Evolutionary conservation across 106 monocot species (phyloP).

Genomic region (Allium cepa): DNA sequence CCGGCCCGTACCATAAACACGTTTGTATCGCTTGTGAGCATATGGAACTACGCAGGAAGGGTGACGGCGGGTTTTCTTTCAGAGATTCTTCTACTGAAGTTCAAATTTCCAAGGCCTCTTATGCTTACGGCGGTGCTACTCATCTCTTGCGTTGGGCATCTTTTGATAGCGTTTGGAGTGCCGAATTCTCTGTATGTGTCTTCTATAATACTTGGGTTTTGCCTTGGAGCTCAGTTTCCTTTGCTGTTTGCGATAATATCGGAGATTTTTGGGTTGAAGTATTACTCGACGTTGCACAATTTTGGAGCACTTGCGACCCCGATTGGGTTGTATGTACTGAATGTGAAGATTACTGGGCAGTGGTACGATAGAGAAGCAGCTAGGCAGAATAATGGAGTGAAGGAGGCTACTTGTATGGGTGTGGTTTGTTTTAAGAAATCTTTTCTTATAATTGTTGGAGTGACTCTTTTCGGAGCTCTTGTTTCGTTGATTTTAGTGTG

Average conservation of each 20-base stretch:
- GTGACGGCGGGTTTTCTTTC: slow-evolving; percentile 61
- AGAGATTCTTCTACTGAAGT: slow-evolving; percentile 42
- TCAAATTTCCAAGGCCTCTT: slow-evolving; percentile 52
- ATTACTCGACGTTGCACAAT: slow-evolving; percentile 79
- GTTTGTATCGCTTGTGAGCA: slow-evolving; percentile 82
- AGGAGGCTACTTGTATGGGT: slow-evolving; percentile 42
- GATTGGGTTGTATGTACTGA: slow-evolving; percentile 59
- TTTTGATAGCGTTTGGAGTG: slow-evolving; percentile 63
- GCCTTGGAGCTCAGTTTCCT: slow-evolving; percentile 69
- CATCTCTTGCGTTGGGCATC: slow-evolving; percentile 50
- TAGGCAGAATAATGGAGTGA: slow-evolving; percentile 23
- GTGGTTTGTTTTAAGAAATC: slow-evolving; percentile 62
- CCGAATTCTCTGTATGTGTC: slow-evolving; percentile 58
- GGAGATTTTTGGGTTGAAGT: slow-evolving; percentile 79
- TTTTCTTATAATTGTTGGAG: slow-evolving; percentile 64
- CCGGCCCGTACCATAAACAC: slow-evolving; percentile 31
- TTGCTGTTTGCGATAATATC: slow-evolving; percentile 77
- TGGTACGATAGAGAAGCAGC: slow-evolving; percentile 59
- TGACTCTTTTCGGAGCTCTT: slow-evolving; percentile 35
- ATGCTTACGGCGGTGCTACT: slow-evolving; percentile 41
- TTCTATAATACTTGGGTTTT: slow-evolving; percentile 73
- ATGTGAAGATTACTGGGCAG: slow-evolving; percentile 51
- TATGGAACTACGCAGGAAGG: slow-evolving; percentile 68
- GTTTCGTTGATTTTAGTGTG: slow-evolving; percentile 43
- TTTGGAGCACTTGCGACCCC: slow-evolving; percentile 62